Conservation (phyloP, 257 asterid genomes). For the Scutellaria minor region DNA sequence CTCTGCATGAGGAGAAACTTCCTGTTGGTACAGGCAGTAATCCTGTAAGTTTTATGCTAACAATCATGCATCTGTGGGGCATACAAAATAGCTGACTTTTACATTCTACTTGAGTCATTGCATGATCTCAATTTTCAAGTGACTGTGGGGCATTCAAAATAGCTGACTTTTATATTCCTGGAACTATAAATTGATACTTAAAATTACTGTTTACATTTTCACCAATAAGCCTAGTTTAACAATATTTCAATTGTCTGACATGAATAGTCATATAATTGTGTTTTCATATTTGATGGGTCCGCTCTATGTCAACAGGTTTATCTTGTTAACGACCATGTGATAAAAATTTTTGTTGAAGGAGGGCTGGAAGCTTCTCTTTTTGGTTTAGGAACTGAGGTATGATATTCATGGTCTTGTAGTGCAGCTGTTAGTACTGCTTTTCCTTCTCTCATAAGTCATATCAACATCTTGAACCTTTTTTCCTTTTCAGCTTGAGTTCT, state of each 20-base stretch:
- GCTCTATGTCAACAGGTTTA: conserved; percentile 61
- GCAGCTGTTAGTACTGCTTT: conserved; percentile 26
- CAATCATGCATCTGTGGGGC: conserved; percentile 16
- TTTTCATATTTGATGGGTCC: conserved; percentile 11
- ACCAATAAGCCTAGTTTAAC: background rate
- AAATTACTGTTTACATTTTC: background rate
- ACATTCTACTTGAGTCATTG: conserved; percentile 25
- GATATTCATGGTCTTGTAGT: conserved; percentile 19
- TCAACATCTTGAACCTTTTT: conserved; percentile 19
- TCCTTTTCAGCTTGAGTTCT: conserved; percentile 81
- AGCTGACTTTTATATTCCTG: background rate
- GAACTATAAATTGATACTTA: background rate
- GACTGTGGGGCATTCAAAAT: too few species aligned
- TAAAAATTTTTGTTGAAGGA: conserved; percentile 85
- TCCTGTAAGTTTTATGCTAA: conserved; percentile 71
- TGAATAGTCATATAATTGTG: conserved; percentile 3
- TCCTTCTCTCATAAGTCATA: background rate
- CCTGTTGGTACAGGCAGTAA: conserved; percentile 99
- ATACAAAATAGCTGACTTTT: conserved; percentile 8
- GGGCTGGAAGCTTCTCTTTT: conserved; percentile 85
- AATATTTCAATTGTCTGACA: conserved; percentile 4
- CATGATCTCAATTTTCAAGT: conserved; percentile 3
- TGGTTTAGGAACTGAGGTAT: conserved; percentile 95
- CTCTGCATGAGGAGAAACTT: conserved; percentile 79
- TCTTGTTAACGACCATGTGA: conserved; percentile 68